Percentiles rank a stretch among this genome's conserved stretches.
These are phyloP conservation scores for Xylariaceae sp. DNA, from an alignment of 2,329 filamentous ascomycete genomes.

Conservation along the genomic window DNA sequence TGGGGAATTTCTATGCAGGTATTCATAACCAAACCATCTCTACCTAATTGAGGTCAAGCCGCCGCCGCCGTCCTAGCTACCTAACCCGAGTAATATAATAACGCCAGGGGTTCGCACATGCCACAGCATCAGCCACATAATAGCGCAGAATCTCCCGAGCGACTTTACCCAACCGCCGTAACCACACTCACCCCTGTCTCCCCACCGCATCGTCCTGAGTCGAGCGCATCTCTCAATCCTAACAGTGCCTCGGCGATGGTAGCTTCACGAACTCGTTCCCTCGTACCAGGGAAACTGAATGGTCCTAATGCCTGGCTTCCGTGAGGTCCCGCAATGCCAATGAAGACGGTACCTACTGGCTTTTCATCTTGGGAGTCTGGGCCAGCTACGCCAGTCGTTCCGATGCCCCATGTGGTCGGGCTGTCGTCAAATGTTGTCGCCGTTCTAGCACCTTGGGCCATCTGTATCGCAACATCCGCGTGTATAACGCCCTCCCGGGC, in stretches of 20 bases:
- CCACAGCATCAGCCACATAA: too few relatives aligned
- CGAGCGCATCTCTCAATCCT: constrained; percentile 14
- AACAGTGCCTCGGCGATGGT: constrained; percentile 28
- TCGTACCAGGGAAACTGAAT: constrained; percentile 31
- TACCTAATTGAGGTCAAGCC: too few relatives aligned
- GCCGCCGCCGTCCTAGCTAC: too few relatives aligned
- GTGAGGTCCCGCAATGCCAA: constrained; percentile 26
- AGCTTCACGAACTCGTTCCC: constrained; percentile 32
- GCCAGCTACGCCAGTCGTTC: constrained; percentile 37
- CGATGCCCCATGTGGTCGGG: constrained; percentile 34
- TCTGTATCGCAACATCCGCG: constrained; percentile 34
- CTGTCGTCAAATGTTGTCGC: constrained; percentile 17
- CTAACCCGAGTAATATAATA: too few relatives aligned
- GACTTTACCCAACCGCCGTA: too few relatives aligned
- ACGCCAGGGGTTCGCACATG: too few relatives aligned
- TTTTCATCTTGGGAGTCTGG: constrained; percentile 38
- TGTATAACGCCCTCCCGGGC: constrained; percentile 35
- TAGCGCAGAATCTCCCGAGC: too few relatives aligned
- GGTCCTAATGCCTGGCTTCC: constrained; percentile 28
- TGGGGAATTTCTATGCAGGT: too few relatives aligned
- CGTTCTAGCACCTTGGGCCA: constrained; percentile 28
- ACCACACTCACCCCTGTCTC: neutral
- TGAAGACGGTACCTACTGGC: constrained; percentile 33
- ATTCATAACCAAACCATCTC: too few relatives aligned
- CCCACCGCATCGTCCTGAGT: neutral